Evolutionary conservation across 2,329 filamentous ascomycete species (phyloP).

Genomic region (Madurella fahalii): DNA sequence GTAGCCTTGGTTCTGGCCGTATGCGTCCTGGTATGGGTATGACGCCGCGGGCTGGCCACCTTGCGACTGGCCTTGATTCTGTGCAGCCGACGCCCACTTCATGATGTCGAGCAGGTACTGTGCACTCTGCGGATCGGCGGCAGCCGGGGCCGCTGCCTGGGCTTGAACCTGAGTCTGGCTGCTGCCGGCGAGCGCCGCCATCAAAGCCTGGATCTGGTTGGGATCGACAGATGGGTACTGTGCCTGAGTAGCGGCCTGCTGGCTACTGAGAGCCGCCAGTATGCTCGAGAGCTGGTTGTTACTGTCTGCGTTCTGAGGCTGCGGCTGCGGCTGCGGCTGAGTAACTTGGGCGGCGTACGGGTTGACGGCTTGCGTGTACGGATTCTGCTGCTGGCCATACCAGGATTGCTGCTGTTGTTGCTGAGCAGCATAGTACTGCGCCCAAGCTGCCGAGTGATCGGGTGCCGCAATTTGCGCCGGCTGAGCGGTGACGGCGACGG

Average conservation of each 20-base stretch:
- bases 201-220: slow-evolving; percentile 20
- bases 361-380: slow-evolving; percentile 22
- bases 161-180: slow-evolving; percentile 3
- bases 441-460: slow-evolving; percentile 36
- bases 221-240: slow-evolving; percentile 10
- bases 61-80: slow-evolving; percentile 10
- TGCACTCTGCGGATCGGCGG: slow-evolving; percentile 13
- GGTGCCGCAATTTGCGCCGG: slow-evolving; percentile 22
- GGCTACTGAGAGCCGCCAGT: slow-evolving; percentile 19
- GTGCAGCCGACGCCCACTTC: slow-evolving; percentile 11
- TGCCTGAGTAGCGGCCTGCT: slow-evolving; percentile 13
- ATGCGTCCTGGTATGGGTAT: slow-evolving; percentile 5
- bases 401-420: slow-evolving; percentile 27
- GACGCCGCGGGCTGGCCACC: slow-evolving; percentile 3
- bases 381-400: slow-evolving; percentile 29
- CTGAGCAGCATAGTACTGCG: slow-evolving; percentile 39
- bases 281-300: slow-evolving; percentile 19
- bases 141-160: not conserved
- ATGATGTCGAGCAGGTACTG: slow-evolving; percentile 23
- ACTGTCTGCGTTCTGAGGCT: slow-evolving; percentile 19
- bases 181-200: slow-evolving; percentile 16
- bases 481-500: slow-evolving; percentile 1
- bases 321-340: slow-evolving; percentile 23
- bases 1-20: slow-evolving; percentile 27
- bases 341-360: slow-evolving; percentile 32